phyloP scores from a whole-genome alignment of 768 basidiomycete genomes.

The Lactarius pseudohatsudake region DNA sequence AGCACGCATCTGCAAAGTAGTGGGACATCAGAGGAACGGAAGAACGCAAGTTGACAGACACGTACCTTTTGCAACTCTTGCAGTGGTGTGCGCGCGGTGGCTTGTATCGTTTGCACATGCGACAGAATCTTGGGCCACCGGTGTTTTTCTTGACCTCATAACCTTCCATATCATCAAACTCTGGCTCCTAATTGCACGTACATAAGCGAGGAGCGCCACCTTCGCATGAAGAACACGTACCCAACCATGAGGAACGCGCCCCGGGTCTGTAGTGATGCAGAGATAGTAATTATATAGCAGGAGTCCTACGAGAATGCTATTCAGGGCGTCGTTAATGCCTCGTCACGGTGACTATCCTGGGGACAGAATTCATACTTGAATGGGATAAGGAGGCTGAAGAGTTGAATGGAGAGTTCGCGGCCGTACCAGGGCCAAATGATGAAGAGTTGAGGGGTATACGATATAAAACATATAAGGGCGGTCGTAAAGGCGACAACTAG shows the following conservation, averaged over 20 bases:
- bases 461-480: slow-evolving; percentile 79
- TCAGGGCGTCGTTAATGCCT: slow-evolving; percentile 20
- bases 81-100: slow-evolving; percentile 94
- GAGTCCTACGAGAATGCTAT: slow-evolving; percentile 70
- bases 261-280: slow-evolving; percentile 82
- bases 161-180: slow-evolving; percentile 61
- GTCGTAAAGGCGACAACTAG: slow-evolving; percentile 70
- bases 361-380: slow-evolving; percentile 71
- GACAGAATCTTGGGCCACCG: slow-evolving; percentile 80
- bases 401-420: slow-evolving; percentile 64
- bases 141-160: slow-evolving; percentile 91
- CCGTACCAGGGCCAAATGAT: slow-evolving; percentile 95
- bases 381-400: slow-evolving; percentile 73
- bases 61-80: slow-evolving; percentile 77
- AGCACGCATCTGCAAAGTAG: slow-evolving; percentile 63
- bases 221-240: slow-evolving; percentile 42
- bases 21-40: not conserved
- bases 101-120: slow-evolving; percentile 82
- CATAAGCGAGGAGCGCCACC: not conserved
- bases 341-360: slow-evolving; percentile 2
- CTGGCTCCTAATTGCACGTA: slow-evolving; percentile 59
- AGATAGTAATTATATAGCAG: slow-evolving; percentile 88
- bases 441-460: slow-evolving; percentile 86
- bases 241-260: slow-evolving; percentile 76
- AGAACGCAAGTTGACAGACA: slow-evolving; percentile 19